Percentiles rank a stretch among this genome's conserved stretches.
These are phyloP conservation scores for Choanephora cucurbitarum DNA, from an alignment of 371 early-diverging fungal species.

Conservation along the genomic window DNA sequence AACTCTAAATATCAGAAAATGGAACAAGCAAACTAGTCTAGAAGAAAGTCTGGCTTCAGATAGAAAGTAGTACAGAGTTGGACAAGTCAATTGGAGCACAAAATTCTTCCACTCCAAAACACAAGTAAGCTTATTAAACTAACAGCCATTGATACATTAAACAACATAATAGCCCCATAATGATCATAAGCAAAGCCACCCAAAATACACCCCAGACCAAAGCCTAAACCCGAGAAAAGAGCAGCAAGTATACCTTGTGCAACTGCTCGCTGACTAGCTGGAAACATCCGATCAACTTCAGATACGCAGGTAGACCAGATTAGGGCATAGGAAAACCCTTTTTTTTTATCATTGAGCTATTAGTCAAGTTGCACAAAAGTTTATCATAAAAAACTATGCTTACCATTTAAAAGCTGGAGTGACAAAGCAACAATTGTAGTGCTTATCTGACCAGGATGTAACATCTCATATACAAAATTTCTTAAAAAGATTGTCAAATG, in stretches of 20 bases:
- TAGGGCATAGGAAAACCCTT: conserved; percentile 35
- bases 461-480: conserved; percentile 29
- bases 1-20: too few species aligned
- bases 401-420: conserved; percentile 39
- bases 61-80: too few species aligned
- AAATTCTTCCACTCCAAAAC: conserved; percentile 19
- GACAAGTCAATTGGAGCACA: neutral
- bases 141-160: conserved; percentile 19
- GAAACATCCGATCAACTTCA: conserved; percentile 45
- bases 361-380: too few species aligned
- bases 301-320: conserved; percentile 47
- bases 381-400: neutral
- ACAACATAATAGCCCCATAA: conserved; percentile 28
- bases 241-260: conserved; percentile 48
- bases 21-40: too few species aligned
- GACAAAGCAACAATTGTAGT: conserved; percentile 28
- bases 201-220: conserved; percentile 40
- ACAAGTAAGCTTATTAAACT: conserved; percentile 12
- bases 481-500: conserved; percentile 35
- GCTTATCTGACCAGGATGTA: conserved; percentile 21
- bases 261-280: conserved; percentile 42
- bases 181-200: conserved; percentile 40
- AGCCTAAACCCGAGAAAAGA: conserved; percentile 40
- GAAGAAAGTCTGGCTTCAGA: too few species aligned
- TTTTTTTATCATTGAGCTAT: neutral